Base-by-base conservation (phyloP, 805 yeast species). In the Middelhovenomyces tepae region DNA sequence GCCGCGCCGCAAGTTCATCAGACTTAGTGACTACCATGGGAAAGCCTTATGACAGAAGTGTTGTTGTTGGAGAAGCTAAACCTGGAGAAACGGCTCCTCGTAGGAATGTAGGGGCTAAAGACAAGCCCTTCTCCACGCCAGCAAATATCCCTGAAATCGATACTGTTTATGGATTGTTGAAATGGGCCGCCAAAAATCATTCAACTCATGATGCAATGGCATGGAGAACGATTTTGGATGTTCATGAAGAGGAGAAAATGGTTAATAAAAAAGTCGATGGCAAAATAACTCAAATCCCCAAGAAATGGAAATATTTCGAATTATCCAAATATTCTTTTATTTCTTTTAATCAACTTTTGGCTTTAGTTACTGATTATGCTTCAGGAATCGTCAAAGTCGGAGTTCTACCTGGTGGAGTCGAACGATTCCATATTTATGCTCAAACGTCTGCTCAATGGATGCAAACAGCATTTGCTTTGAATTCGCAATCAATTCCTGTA, bases 381-480 rank as follows among this genome's bases (percentile, higher is more conserved):
- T 71, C 76, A 38, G 98, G 96, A 41, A 67, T 91, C 37, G 66
- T 73, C 32, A 66, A 74, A 45, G 54, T 80, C 26, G 98, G 97
- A 8, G 45, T 91, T 39, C 49, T 60, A 42, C 85, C 93, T 13
- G 54, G 57, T 17, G 69, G 70, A 44, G 60, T 59, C 20, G 78
- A 77, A 45, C 73, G 71, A 45, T 54, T 89, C 47, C 95, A 86
- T 57, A 70, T 89, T 35, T 91, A 78, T 60, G 95, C 95, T 16
- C 59, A 82, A 14, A 91, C 98, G 9, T 81, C 94, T 10, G 78
- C 73, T 36, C 75, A 74, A 52, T 89, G 97, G 97, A 73, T 89
- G 84, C 81, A 83, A 61, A 71, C 83, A 20, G 89, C 75, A 44
- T 57, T 84, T 38, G 95, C 87, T 10, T 69, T 84, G 34, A 73